Evolutionary conservation across 345 rosid genomes (phyloP), one percentile per base, ranked within the genome.

Genomic region (Zanthoxylum bungeanum): DNA sequence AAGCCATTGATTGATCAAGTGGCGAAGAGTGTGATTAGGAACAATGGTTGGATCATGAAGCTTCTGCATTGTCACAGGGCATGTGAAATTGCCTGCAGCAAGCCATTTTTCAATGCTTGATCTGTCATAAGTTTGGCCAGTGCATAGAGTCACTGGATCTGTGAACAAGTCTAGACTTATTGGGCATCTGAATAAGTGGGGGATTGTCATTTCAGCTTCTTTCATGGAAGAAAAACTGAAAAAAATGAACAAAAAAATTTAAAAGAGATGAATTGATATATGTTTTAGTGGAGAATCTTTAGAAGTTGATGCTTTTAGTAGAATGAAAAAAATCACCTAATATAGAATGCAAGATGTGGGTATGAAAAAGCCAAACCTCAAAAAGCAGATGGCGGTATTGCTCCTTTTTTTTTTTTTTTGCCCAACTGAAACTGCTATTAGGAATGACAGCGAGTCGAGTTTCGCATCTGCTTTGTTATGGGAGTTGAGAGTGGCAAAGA

Each of bases 61-160:
- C 70, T 71, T 85, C 82, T 86, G 91, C 93, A 88, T 88, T 83
- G 93, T 88, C 37, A 88, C 86, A 34, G 93, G 93, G 68, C 93
- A 88, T 7, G 88, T 86, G 57, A 83, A 80, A 72, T 88, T 85
- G 53, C 93, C 93, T 0, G 83, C 75, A 8, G 89, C 77, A 0
- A 88, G 76, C 93, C 93, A 88, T 80, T 75, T 77, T 51, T 88
- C 87, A 25, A 88, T 88, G 85, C 86, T 83, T 49, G 86, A 72
- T 52, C 93, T 72, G 14, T 88, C 93, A 57, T 88, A 88, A n/a
- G 93, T 88, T 64, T 88, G 93, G 73, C 93, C 93, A 31, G 93
- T 88, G 21, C 81, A 81, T 7, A 88, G 84, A 34, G 91, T 88
- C 21, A 88, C 93, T 25, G 93, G 93, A 82, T 88, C 93, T 64